These are phyloP conservation scores for Nyssa sinensis DNA, from an alignment of 148 eudicot species.

Conservation along the genomic window DNA sequence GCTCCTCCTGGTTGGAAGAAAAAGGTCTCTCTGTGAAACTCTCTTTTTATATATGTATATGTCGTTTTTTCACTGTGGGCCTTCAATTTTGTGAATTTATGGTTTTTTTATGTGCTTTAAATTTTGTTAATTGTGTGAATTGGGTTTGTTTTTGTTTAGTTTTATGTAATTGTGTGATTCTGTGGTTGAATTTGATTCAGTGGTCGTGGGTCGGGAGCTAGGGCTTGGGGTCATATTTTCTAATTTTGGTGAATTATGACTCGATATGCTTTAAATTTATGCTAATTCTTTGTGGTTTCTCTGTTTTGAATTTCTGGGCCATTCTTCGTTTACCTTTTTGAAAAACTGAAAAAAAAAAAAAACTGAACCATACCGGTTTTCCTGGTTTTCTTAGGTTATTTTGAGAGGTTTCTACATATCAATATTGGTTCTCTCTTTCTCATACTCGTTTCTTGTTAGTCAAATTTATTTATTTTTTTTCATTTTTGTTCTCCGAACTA, in stretches of 20 bases:
- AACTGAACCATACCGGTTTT: constrained; percentile 3
- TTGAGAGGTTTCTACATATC: background rate
- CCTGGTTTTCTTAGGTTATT: background rate
- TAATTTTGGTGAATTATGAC: background rate
- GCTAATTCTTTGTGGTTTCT: background rate
- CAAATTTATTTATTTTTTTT: background rate
- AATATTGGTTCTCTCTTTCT: background rate
- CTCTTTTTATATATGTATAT: background rate
- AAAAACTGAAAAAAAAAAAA: background rate
- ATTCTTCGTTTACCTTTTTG: background rate
- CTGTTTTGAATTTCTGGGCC: background rate
- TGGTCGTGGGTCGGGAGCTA: constrained; percentile 1
- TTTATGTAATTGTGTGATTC: background rate
- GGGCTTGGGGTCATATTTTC: background rate
- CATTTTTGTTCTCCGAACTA: background rate
- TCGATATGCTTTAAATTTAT: background rate
- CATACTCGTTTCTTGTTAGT: too few species aligned
- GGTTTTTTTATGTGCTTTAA: background rate
- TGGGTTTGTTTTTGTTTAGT: constrained; percentile 5
- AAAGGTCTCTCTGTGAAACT: constrained; percentile 19
- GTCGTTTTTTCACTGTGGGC: background rate
- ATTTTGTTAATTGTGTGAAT: constrained; percentile 1
- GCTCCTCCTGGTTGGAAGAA: constrained; percentile 53
- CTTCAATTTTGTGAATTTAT: background rate
- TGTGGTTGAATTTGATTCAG: constrained; percentile 2